Conservation (phyloP, 2,329 filamentous ascomycete species). For the Epichloe scottii region DNA sequence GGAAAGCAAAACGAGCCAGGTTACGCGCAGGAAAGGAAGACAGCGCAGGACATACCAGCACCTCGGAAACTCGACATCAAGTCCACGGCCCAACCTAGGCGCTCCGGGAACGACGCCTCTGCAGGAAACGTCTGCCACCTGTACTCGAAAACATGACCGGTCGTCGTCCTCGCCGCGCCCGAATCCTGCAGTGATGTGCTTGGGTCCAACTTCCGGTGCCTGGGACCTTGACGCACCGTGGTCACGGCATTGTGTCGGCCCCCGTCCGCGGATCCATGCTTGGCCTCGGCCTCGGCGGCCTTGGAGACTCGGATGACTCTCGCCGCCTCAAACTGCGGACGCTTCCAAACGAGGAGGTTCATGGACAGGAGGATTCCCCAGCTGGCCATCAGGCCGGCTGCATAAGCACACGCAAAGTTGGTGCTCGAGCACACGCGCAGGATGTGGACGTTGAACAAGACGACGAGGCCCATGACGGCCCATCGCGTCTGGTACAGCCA, state of each 20-base stretch:
- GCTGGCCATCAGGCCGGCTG: slow-evolving; percentile 32
- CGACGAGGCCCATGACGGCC: slow-evolving; percentile 32
- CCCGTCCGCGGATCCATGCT: background rate
- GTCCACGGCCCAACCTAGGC: slow-evolving; percentile 44
- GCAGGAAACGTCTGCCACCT: slow-evolving; percentile 49
- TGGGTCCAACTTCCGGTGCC: slow-evolving; percentile 8
- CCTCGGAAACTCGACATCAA: slow-evolving; percentile 42
- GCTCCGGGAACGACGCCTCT: slow-evolving; percentile 31
- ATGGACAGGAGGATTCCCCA: slow-evolving; percentile 40
- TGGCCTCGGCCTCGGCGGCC: background rate
- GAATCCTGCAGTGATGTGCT: background rate
- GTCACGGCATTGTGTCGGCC: background rate
- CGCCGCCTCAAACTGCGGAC: slow-evolving; percentile 44
- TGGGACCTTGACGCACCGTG: slow-evolving; percentile 7
- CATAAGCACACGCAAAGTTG: slow-evolving; percentile 39
- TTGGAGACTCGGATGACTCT: slow-evolving; percentile 27
- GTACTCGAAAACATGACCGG: slow-evolving; percentile 30
- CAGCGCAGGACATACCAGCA: slow-evolving; percentile 28
- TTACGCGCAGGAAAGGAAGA: background rate
- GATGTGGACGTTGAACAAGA: slow-evolving; percentile 31
- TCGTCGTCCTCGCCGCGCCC: background rate
- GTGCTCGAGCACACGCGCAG: slow-evolving; percentile 32
- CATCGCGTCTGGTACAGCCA: slow-evolving; percentile 38
- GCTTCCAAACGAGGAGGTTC: slow-evolving; percentile 38
- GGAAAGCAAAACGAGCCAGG: background rate